Evolutionary conservation across 1,284 basidiomycete species (phyloP).

Genomic region (Volvariella surrecta): DNA sequence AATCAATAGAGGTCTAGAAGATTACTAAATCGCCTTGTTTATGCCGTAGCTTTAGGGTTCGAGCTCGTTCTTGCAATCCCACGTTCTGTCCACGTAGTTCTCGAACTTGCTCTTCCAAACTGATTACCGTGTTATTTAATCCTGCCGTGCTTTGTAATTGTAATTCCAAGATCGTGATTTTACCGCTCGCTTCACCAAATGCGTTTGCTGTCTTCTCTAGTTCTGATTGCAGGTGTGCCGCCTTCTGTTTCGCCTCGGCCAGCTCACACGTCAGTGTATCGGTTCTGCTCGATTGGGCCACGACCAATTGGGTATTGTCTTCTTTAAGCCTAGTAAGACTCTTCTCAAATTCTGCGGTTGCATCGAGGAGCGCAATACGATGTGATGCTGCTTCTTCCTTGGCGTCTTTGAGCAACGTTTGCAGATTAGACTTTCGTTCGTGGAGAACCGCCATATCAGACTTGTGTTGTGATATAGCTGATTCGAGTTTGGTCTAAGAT

Average conservation of each 20-base stretch:
- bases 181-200: too few relatives aligned
- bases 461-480: slow-evolving; percentile 15
- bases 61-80: slow-evolving; percentile 7
- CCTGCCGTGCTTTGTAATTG: background rate
- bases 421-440: slow-evolving; percentile 15
- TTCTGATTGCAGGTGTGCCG: slow-evolving; percentile 11
- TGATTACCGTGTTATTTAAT: background rate
- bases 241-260: slow-evolving; percentile 11
- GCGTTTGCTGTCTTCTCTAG: slow-evolving; percentile 7
- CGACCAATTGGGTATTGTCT: slow-evolving; percentile 11
- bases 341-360: slow-evolving; percentile 14
- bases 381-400: slow-evolving; percentile 13
- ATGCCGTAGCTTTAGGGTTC: slow-evolving; percentile 19
- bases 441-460: slow-evolving; percentile 17
- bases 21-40: slow-evolving; percentile 33
- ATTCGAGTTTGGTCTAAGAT: slow-evolving; percentile 18
- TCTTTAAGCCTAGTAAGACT: slow-evolving; percentile 14
- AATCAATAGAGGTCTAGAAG: too few relatives aligned
- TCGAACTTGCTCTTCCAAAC: slow-evolving; percentile 2
- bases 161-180: too few relatives aligned
- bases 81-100: slow-evolving; percentile 7
- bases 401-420: slow-evolving; percentile 12
- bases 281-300: slow-evolving; percentile 17
- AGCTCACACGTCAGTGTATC: slow-evolving; percentile 15
- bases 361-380: slow-evolving; percentile 13